Evolutionary conservation across 1,139 yeast genomes (phyloP).

Genomic region (Taphrina populina): DNA sequence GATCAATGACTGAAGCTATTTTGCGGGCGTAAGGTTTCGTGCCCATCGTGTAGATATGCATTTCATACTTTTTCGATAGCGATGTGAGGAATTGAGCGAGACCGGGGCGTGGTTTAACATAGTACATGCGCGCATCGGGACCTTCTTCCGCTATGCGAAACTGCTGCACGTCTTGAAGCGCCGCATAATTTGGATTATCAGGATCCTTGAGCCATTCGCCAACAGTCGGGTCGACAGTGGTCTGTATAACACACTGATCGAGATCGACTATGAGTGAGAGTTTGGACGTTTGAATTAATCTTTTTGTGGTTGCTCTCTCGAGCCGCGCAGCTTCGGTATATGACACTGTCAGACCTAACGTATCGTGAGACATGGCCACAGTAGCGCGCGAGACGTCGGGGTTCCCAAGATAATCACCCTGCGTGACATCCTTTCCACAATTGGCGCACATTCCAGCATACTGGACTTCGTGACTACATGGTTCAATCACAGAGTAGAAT

Average conservation of each 20-base stretch:
- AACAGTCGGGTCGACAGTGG: constrained; percentile 96
- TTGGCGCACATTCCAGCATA: constrained; percentile 93
- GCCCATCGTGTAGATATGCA: constrained; percentile 99
- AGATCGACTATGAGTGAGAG: constrained; percentile 89
- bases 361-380: constrained; percentile 85
- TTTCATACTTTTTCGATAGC: constrained; percentile 68
- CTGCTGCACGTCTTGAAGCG: constrained; percentile 74
- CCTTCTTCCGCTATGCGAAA: constrained; percentile 73
- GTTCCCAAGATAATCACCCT: constrained; percentile 67
- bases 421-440: constrained; percentile 66
- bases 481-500: constrained; percentile 57
- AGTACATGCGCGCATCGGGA: constrained; percentile 64
- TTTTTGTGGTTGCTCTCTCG: constrained; percentile 64
- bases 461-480: constrained; percentile 92
- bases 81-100: constrained; percentile 65
- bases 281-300: constrained; percentile 63
- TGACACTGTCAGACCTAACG: constrained; percentile 79
- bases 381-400: constrained; percentile 75
- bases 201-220: constrained; percentile 95
- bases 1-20: constrained; percentile 88
- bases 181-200: constrained; percentile 75
- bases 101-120: constrained; percentile 90
- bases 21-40: constrained; percentile 89
- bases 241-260: constrained; percentile 96
- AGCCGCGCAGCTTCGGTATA: constrained; percentile 79